Conservation (phyloP, 352 stramenopile species). For the Phytophthora nicotianae region DNA sequence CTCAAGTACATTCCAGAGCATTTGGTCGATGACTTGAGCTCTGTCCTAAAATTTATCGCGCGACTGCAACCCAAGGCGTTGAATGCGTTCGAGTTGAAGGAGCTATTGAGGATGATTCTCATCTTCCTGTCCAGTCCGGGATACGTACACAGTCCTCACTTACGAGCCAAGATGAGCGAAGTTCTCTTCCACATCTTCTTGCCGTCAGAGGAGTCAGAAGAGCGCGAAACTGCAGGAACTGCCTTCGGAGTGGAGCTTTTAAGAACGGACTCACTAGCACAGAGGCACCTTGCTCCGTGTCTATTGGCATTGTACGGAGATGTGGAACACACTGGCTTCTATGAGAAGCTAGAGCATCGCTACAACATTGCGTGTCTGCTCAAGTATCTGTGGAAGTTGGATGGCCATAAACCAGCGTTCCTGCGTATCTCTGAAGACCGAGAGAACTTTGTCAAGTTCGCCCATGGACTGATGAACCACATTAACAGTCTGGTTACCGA, state of each 20-base stretch:
- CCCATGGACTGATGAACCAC: conserved; percentile 99
- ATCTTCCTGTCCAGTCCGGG: conserved; percentile 90
- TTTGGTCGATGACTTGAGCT: conserved; percentile 95
- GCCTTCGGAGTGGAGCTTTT: conserved; percentile 65
- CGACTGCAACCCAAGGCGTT: conserved; percentile 88
- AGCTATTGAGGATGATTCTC: conserved; percentile 92
- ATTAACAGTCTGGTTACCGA: conserved; percentile 97
- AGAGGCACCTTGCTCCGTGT: conserved; percentile 93
- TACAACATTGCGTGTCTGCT: conserved; percentile 97
- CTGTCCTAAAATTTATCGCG: conserved; percentile 91
- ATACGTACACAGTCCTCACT: conserved; percentile 90
- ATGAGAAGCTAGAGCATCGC: conserved; percentile 97
- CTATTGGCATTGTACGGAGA: conserved; percentile 98
- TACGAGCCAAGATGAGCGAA: conserved; percentile 96
- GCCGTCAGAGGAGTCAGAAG: conserved; percentile 82
- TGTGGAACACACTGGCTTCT: conserved; percentile 98
- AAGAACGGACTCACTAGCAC: conserved; percentile 65
- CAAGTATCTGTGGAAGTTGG: conserved; percentile 97
- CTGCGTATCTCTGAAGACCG: conserved; percentile 92
- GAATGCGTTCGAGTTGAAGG: conserved; percentile 80
- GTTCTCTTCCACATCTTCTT: conserved; percentile 97
- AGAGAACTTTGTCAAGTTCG: conserved; percentile 97
- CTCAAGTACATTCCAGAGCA: conserved; percentile 94
- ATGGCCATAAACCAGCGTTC: conserved; percentile 95
- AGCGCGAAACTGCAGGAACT: conserved; percentile 67